Percentiles rank a stretch among this genome's conserved stretches.
Evolutionary conservation across 768 basidiomycete genomes (phyloP).

Genomic region (Steccherinum ochraceum): DNA sequence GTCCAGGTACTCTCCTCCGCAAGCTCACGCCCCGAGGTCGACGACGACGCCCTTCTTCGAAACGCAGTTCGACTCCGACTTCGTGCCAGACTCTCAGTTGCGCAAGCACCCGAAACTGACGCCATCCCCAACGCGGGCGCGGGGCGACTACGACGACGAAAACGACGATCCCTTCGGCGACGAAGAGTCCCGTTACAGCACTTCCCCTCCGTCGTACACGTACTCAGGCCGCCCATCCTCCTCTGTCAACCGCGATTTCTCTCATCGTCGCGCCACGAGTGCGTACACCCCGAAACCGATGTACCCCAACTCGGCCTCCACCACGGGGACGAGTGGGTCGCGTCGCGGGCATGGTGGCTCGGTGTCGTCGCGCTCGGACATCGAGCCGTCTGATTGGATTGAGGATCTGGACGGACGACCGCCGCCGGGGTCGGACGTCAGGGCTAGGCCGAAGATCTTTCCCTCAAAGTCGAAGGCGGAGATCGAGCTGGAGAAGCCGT

Average conservation of each 20-base stretch:
- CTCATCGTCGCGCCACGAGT: constrained; percentile 31
- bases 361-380: constrained; percentile 4
- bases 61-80: constrained; percentile 42
- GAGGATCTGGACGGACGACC: constrained; percentile 7
- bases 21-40: no score
- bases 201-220: constrained; percentile 27
- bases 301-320: constrained; percentile 4
- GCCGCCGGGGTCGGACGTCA: constrained; percentile 2
- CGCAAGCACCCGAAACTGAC: constrained; percentile 14
- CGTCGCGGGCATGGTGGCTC: no score
- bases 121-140: constrained; percentile 5
- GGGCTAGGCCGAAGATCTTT: constrained; percentile 27
- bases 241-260: constrained; percentile 11
- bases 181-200: constrained; percentile 30
- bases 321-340: no score
- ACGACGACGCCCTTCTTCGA: constrained; percentile 28
- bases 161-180: no score
- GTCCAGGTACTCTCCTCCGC: no score
- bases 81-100: constrained; percentile 24
- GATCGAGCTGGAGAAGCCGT: constrained; percentile 41
- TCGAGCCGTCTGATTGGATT: constrained; percentile 9
- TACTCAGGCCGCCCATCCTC: constrained; percentile 22
- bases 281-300: constrained; percentile 18
- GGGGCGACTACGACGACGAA: constrained; percentile 26
- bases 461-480: no score